Evolutionary conservation across 2,329 filamentous ascomycete species (phyloP), one percentile per base, ranked within the genome.

Genomic region (Penicillium expansum): DNA sequence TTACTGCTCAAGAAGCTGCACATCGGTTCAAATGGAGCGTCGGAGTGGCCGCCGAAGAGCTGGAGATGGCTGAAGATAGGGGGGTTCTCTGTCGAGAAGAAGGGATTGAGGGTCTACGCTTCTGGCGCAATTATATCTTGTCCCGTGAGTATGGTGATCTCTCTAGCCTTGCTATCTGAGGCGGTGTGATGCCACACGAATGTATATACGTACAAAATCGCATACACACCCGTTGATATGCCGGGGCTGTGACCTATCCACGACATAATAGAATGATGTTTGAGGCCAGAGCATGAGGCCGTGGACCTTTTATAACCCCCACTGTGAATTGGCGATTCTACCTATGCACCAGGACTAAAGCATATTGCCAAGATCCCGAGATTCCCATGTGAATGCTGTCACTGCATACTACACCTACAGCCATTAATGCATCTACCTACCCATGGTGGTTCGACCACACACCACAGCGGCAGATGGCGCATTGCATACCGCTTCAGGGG

Each of bases 11-110:
- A 69, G 92, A 97, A 69, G 85, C 86, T 0, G 94, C 94, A 0
- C 90, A 95, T 73, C 82, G 86, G 48, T 99, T 99, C 74, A 91
- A 92, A 6, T 99, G 94, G 94, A 97, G 94, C 71, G 88, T 99
- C 8, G 94, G 94, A 9, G 93, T 99, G 22, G 94, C 94, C 1
- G 90, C 89, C 58, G 94, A 97, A 72, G 94, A 99, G 76, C 80
- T 99, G 13, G 90, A 97, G 71, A 97, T 99, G 93, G 92, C 92
- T 0, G 94, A 99, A 74, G 93, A 97, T 72, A 86, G 84, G 55
- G 94, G 94, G 0, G 85, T 86, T 3, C 73, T 99, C 20, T 97
- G 93, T 72, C 87, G 94, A 47, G 94, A 99, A 72, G 92, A 96
- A 67, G 88, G 91, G 5, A 85, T 97, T 14, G 92, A 97, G 72